Evolutionary conservation across 23 red algal species (phyloP), one percentile per base, ranked within the genome.

Genomic region (Cyanidioschyzon merolae): DNA sequence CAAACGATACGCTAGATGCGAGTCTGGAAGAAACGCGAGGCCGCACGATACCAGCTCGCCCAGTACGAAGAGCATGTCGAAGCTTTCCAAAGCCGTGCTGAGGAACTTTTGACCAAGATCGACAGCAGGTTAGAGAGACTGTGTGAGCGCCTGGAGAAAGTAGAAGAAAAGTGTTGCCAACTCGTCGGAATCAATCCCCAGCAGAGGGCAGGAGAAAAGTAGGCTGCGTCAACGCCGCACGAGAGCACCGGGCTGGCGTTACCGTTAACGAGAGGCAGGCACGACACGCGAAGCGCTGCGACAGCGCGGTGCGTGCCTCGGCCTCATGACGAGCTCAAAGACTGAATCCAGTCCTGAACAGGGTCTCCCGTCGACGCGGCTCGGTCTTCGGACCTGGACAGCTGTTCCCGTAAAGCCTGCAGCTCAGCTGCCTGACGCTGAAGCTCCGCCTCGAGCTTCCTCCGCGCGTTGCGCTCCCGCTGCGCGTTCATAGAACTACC

Each of bases 261-360:
- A n/a, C n/a, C n/a, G n/a, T n/a, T n/a, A n/a, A n/a, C n/a, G n/a
- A n/a, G n/a, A n/a, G n/a, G n/a, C n/a, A n/a, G n/a, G n/a, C n/a
- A n/a, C n/a, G n/a, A n/a, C n/a, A n/a, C n/a, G n/a, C n/a, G n/a
- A n/a, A n/a, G n/a, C n/a, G n/a, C n/a, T n/a, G n/a, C n/a, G n/a
- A n/a, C n/a, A n/a, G n/a, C n/a, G n/a, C n/a, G n/a, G n/a, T n/a
- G n/a, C n/a, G n/a, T n/a, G n/a, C 7, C 45, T 54, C 45, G 21
- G 12, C 45, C 12, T 54, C 45, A 54, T 21, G 45, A 54, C 7
- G 45, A 54, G 12, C 12, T 7, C 21, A 54, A 54, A 21, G 45
- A 54, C 45, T 71, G n/a, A 7, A 71, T 27, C 63, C 63, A 71
- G n/a, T 25, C 63, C 30, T 71, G 63, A 3, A 71, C 63, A 7